These are phyloP conservation scores for Prunella vulgaris DNA, from an alignment of 257 asterid species.

Conservation along the genomic window DNA sequence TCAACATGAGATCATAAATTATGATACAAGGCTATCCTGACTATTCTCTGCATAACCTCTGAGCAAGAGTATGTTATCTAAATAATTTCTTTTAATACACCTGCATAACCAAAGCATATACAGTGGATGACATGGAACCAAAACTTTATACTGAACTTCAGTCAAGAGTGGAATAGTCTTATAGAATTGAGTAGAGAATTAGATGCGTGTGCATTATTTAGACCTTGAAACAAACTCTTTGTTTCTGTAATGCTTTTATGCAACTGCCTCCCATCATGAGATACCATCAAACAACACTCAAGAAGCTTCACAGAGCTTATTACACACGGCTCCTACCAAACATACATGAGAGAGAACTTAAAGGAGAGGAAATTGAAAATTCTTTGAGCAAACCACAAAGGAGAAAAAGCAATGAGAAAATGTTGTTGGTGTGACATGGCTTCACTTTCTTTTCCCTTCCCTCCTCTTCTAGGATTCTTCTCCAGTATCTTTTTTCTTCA, in stretches of 20 bases:
- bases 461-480: not conserved
- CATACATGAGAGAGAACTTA: not conserved
- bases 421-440: not conserved
- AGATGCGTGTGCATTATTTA: not conserved
- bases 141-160: not conserved
- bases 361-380: not conserved
- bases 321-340: not conserved
- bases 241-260: not conserved
- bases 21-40: constrained; percentile 1
- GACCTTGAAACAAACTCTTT: not conserved
- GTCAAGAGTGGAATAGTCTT: not conserved
- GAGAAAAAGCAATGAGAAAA: not conserved
- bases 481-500: not conserved
- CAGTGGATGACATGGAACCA: not conserved
- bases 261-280: not conserved
- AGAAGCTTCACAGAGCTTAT: not conserved
- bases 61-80: not conserved
- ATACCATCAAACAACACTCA: not conserved
- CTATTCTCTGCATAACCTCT: not conserved
- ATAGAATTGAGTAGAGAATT: not conserved
- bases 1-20: constrained; percentile 20
- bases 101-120: not conserved
- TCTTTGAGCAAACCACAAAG: not conserved
- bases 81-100: constrained; percentile 3
- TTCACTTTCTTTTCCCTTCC: not conserved